Percentiles rank a stretch among this genome's conserved stretches.
phyloP scores from a whole-genome alignment of 163 green algal species.

The Scenedesmus sp. region DNA sequence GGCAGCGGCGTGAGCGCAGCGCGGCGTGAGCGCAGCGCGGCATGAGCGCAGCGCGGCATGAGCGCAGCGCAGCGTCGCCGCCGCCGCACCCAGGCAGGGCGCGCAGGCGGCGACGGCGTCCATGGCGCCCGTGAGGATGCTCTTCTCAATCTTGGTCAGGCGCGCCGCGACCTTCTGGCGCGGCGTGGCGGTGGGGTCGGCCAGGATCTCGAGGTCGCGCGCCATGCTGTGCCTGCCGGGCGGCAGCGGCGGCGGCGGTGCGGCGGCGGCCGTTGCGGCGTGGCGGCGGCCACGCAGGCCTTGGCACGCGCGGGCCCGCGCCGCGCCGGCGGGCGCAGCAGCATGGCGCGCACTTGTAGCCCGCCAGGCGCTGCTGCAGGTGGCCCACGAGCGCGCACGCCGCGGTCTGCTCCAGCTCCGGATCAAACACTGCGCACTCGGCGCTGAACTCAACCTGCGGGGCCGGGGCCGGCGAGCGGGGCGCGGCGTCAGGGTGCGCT shows the following conservation, averaged over 20 bases:
- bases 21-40: too few relatives aligned
- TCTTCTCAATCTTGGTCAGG: conserved; percentile 81
- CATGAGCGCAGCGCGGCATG: too few relatives aligned
- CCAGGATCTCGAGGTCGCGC: conserved; percentile 66
- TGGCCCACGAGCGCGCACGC: conserved; percentile 56
- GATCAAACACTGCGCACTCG: conserved; percentile 21
- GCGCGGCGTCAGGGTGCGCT: too few relatives aligned
- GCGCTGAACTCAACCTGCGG: conserved; percentile 33
- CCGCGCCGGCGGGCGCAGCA: not conserved
- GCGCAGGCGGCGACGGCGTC: conserved; percentile 34
- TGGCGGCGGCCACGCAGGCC: not conserved
- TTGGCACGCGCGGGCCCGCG: not conserved
- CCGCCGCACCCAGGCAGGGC: conserved; percentile 35
- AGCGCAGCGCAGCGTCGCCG: too few relatives aligned
- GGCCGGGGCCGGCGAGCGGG: too few relatives aligned
- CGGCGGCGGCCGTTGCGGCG: not conserved
- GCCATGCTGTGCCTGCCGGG: conserved; percentile 54
- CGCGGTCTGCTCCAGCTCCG: conserved; percentile 50
- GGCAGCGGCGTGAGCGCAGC: too few relatives aligned
- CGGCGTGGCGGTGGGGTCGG: conserved; percentile 56
- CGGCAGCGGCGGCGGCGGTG: not conserved
- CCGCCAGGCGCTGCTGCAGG: conserved; percentile 56
- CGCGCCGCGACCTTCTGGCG: conserved; percentile 75
- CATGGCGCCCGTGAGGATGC: conserved; percentile 61
- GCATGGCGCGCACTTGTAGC: conserved; percentile 42